phyloP scores from a whole-genome alignment of 2,329 filamentous ascomycete genomes.

The Talaromyces sp. region DNA sequence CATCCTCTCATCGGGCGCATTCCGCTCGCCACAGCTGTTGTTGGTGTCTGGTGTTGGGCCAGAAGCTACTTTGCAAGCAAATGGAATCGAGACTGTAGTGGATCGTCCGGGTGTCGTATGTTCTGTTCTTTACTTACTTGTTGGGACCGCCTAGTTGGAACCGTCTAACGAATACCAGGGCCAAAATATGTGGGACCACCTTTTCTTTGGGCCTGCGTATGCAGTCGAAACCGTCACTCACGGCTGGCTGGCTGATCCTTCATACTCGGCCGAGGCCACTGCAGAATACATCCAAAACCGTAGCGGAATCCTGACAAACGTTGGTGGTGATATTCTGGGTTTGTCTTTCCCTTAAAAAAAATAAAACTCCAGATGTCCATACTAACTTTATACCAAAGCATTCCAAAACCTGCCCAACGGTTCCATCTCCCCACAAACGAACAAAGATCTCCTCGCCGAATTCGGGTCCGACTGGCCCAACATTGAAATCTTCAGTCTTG shows the following conservation, averaged over 20 bases:
- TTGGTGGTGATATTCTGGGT: not conserved
- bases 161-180: slow-evolving; percentile 2
- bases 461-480: slow-evolving; percentile 29
- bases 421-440: too few relatives aligned
- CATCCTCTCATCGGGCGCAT: slow-evolving; percentile 39
- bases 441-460: too few relatives aligned
- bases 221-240: slow-evolving; percentile 28
- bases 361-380: too few relatives aligned
- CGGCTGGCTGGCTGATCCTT: slow-evolving; percentile 18
- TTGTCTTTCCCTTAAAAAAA: too few relatives aligned
- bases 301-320: not conserved
- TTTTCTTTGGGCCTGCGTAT: slow-evolving; percentile 26
- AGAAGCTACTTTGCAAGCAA: slow-evolving; percentile 20
- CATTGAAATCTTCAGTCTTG: slow-evolving; percentile 26
- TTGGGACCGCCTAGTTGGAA: too few relatives aligned
- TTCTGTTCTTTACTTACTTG: too few relatives aligned
- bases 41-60: slow-evolving; percentile 27
- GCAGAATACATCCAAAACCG: not conserved
- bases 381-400: too few relatives aligned
- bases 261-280: slow-evolving; percentile 11
- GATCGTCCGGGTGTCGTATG: slow-evolving; percentile 16
- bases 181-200: slow-evolving; percentile 41
- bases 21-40: slow-evolving; percentile 36
- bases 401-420: slow-evolving; percentile 27
- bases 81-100: slow-evolving; percentile 17